Evolutionary conservation across 1,284 basidiomycete species (phyloP).

Genomic region (Trametes sp.): DNA sequence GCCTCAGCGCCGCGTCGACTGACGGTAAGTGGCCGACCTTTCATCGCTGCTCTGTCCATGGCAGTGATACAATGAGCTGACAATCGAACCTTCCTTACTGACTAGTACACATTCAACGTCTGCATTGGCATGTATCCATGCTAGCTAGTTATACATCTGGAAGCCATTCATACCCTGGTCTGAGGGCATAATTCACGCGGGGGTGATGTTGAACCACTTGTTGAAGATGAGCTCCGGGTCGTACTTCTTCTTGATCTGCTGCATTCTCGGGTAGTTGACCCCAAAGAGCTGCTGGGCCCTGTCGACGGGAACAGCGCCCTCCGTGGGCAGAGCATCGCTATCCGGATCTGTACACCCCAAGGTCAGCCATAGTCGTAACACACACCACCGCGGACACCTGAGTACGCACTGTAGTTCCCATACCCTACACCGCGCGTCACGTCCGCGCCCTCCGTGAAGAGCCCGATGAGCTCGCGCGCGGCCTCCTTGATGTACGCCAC

Average conservation of each 20-base stretch:
- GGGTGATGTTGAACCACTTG: slow-evolving; percentile 58
- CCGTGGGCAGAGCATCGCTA: slow-evolving; percentile 21
- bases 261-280: slow-evolving; percentile 53
- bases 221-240: slow-evolving; percentile 62
- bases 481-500: slow-evolving; percentile 37
- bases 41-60: too few relatives aligned
- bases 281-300: slow-evolving; percentile 51
- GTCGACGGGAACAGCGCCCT: slow-evolving; percentile 28
- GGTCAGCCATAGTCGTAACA: neutral
- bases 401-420: slow-evolving; percentile 41
- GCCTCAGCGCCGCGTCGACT: too few relatives aligned
- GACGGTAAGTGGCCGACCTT: too few relatives aligned
- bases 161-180: too few relatives aligned
- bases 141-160: too few relatives aligned
- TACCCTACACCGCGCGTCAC: slow-evolving; percentile 33
- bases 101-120: too few relatives aligned
- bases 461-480: slow-evolving; percentile 32
- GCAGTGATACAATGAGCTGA: too few relatives aligned
- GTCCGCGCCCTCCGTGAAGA: slow-evolving; percentile 23
- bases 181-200: too few relatives aligned
- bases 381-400: neutral
- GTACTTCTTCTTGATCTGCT: slow-evolving; percentile 58
- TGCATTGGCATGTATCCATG: too few relatives aligned
- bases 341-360: slow-evolving; percentile 26
- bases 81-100: too few relatives aligned